Evolutionary conservation across 2,329 filamentous ascomycete genomes (phyloP).

Genomic region (Orbilia ellipsospora): DNA sequence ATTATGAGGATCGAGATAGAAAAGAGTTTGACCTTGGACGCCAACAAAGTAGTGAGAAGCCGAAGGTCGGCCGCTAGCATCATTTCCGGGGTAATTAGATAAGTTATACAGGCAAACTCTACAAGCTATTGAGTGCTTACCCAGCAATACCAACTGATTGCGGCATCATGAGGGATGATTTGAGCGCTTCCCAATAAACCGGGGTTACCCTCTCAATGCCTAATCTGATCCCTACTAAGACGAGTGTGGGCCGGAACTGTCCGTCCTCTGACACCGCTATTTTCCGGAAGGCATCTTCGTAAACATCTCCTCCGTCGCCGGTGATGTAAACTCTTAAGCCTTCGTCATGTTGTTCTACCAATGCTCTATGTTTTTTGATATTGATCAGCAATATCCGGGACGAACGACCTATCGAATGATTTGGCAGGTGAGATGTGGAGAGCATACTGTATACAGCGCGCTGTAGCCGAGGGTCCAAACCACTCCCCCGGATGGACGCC

Average conservation of each 20-base stretch:
- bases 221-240: conserved; percentile 86
- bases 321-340: conserved; percentile 86
- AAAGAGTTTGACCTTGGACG: conserved; percentile 80
- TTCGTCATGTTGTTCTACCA: conserved; percentile 74
- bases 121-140: conserved; percentile 66
- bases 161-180: conserved; percentile 82
- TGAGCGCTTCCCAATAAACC: conserved; percentile 94
- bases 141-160: conserved; percentile 97
- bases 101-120: conserved; percentile 10
- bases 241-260: conserved; percentile 82
- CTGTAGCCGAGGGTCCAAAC: conserved; percentile 98
- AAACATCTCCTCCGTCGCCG: conserved; percentile 89
- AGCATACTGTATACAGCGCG: conserved; percentile 88
- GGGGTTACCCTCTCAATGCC: conserved; percentile 95
- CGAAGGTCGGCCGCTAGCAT: conserved; percentile 88
- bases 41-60: conserved; percentile 84
- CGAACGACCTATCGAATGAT: not conserved
- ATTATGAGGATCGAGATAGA: conserved; percentile 94
- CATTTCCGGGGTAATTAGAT: conserved; percentile 39
- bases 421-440: not conserved
- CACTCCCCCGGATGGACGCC: conserved; percentile 96
- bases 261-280: conserved; percentile 76
- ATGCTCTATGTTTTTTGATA: conserved; percentile 68
- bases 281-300: conserved; percentile 85
- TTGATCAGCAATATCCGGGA: conserved; percentile 6